phyloP scores from a whole-genome alignment of 2,329 filamentous ascomycete species.

The Lasiodiplodia citricola region DNA sequence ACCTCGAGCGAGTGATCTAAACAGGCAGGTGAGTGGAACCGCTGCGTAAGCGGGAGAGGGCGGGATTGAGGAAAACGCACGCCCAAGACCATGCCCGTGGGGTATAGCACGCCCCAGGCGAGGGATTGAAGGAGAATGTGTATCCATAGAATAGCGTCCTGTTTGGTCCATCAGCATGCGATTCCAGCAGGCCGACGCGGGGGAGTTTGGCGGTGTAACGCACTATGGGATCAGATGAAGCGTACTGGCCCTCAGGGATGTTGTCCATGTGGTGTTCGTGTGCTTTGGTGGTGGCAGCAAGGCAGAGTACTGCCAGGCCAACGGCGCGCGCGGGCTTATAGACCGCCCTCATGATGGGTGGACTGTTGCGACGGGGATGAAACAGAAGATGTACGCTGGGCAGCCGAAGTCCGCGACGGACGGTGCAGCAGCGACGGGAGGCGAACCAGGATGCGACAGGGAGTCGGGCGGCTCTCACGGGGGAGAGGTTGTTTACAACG shows the following conservation, averaged over 20 bases:
- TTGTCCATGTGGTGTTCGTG: slow-evolving; percentile 50
- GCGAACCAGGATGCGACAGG: neutral
- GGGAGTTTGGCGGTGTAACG: slow-evolving; percentile 2
- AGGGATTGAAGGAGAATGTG: slow-evolving; percentile 90
- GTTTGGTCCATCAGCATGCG: slow-evolving; percentile 30
- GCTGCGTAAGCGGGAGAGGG: neutral
- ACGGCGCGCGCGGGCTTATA: slow-evolving; percentile 24
- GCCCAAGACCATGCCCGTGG: slow-evolving; percentile 92
- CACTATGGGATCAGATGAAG: slow-evolving; percentile 45
- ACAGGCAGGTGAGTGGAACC: slow-evolving; percentile 20
- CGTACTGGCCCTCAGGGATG: slow-evolving; percentile 44
- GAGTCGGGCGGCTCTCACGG: neutral
- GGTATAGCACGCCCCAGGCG: slow-evolving; percentile 90
- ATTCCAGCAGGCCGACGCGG: neutral
- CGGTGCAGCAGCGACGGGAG: slow-evolving; percentile 11
- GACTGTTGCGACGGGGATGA: slow-evolving; percentile 24
- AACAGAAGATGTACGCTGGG: slow-evolving; percentile 8
- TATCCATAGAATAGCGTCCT: slow-evolving; percentile 86
- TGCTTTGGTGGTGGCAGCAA: slow-evolving; percentile 46
- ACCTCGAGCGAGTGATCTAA: slow-evolving; percentile 85
- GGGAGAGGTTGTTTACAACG: slow-evolving; percentile 11
- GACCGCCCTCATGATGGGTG: slow-evolving; percentile 11
- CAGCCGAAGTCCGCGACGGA: slow-evolving; percentile 6
- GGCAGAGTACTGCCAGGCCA: slow-evolving; percentile 34
- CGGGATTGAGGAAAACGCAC: slow-evolving; percentile 58